Conservation (phyloP, 768 basidiomycete genomes). For the Naganishia antarctica region DNA sequence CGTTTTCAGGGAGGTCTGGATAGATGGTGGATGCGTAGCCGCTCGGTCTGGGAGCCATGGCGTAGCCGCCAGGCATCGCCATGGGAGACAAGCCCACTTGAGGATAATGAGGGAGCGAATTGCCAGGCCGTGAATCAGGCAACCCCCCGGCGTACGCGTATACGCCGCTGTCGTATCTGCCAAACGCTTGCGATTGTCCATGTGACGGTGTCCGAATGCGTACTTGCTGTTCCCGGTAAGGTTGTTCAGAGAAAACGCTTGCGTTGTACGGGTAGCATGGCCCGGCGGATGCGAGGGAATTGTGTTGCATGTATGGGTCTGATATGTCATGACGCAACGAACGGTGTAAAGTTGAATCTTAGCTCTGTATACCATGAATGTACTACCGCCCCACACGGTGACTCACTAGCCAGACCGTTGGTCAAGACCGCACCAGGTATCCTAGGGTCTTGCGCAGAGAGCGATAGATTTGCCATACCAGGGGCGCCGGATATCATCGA, state of each 20-base stretch:
- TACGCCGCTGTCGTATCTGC: slow-evolving; percentile 2
- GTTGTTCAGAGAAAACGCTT: slow-evolving; percentile 1
- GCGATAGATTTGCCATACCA: background rate
- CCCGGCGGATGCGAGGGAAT: slow-evolving; percentile 14
- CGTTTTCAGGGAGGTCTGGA: background rate
- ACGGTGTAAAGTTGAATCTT: background rate
- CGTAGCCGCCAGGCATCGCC: slow-evolving; percentile 4
- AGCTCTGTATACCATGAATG: background rate
- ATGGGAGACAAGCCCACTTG: background rate
- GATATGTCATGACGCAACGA: background rate
- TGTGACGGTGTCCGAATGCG: background rate
- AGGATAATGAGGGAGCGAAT: background rate
- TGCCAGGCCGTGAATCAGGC: background rate
- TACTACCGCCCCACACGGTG: too few species aligned
- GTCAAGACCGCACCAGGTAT: slow-evolving; percentile 6
- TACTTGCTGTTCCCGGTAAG: background rate
- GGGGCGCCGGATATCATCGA: background rate
- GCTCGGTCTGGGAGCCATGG: background rate
- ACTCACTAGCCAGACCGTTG: slow-evolving; percentile 13
- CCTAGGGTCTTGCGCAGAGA: background rate
- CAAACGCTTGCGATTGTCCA: background rate
- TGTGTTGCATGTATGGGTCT: slow-evolving; percentile 16
- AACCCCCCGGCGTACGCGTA: slow-evolving; percentile 12
- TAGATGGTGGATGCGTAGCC: slow-evolving; percentile 17
- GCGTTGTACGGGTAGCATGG: slow-evolving; percentile 5